Evolutionary conservation across 768 basidiomycete species (phyloP).

Genomic region (Leccinum fibrillosum): DNA sequence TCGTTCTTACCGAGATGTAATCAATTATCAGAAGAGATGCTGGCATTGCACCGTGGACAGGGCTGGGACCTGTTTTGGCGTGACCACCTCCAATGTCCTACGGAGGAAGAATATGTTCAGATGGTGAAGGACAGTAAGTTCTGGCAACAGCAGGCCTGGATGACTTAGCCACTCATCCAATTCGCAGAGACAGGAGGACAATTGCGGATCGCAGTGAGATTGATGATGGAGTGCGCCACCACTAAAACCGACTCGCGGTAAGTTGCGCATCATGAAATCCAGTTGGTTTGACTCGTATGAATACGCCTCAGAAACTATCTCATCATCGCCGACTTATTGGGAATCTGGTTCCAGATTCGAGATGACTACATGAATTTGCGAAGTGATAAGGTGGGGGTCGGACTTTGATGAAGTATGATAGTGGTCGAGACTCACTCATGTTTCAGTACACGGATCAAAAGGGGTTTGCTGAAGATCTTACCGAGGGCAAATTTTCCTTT

Average conservation of each 20-base stretch:
- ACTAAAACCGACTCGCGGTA: background rate
- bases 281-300: background rate
- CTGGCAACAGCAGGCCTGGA: background rate
- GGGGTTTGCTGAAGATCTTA: background rate
- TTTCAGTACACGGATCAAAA: background rate
- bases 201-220: background rate
- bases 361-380: background rate
- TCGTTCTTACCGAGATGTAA: background rate
- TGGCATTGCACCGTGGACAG: background rate
- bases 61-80: background rate
- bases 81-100: background rate
- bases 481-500: background rate
- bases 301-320: background rate
- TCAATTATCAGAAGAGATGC: background rate
- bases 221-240: background rate
- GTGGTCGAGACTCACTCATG: background rate
- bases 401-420: background rate
- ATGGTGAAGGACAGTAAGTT: background rate
- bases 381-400: background rate
- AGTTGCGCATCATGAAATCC: background rate
- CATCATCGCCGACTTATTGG: background rate
- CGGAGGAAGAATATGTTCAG: background rate
- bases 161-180: background rate
- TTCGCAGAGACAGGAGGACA: background rate
- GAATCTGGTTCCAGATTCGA: background rate